A percentile compares a stretch with the other conserved stretches of the same genome.
Conservation (phyloP, 768 basidiomycete genomes). For the Suillus occidentalis region DNA sequence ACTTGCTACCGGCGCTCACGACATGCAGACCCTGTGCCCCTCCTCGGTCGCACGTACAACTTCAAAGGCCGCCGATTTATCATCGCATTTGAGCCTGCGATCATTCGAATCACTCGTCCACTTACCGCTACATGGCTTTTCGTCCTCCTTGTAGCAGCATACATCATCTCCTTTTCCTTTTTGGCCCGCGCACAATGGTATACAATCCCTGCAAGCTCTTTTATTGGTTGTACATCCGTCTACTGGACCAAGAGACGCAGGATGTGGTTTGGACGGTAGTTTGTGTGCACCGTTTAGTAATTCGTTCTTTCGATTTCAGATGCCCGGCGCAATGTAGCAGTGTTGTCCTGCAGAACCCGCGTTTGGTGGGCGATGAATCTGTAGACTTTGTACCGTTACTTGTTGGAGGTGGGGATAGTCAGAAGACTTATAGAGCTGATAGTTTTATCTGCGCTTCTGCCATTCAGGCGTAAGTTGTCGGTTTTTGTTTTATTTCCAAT, state of each 20-base stretch:
- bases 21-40: slow-evolving; percentile 50
- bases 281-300: slow-evolving; percentile 65
- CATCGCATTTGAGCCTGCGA: slow-evolving; percentile 53
- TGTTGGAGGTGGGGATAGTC: slow-evolving; percentile 80
- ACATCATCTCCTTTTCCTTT: slow-evolving; percentile 74
- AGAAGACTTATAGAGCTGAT: slow-evolving; percentile 78
- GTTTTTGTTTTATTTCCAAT: neutral
- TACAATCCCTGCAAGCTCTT: slow-evolving; percentile 60
- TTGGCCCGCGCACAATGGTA: slow-evolving; percentile 73
- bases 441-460: slow-evolving; percentile 85
- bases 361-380: slow-evolving; percentile 67
- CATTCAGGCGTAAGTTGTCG: slow-evolving; percentile 64
- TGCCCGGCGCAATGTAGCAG: slow-evolving; percentile 73
- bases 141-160: slow-evolving; percentile 52
- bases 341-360: slow-evolving; percentile 68
- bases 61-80: slow-evolving; percentile 37
- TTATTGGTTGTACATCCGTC: slow-evolving; percentile 65
- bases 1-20: slow-evolving; percentile 4
- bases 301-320: slow-evolving; percentile 66
- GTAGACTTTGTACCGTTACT: slow-evolving; percentile 71
- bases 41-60: slow-evolving; percentile 50
- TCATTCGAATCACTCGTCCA: slow-evolving; percentile 50
- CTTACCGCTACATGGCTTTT: slow-evolving; percentile 57
- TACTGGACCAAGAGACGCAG: slow-evolving; percentile 70
- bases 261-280: slow-evolving; percentile 72